These are phyloP conservation scores for Trichocomaceae sp. DNA, from an alignment of 2,329 filamentous ascomycete genomes.

Conservation along the genomic window DNA sequence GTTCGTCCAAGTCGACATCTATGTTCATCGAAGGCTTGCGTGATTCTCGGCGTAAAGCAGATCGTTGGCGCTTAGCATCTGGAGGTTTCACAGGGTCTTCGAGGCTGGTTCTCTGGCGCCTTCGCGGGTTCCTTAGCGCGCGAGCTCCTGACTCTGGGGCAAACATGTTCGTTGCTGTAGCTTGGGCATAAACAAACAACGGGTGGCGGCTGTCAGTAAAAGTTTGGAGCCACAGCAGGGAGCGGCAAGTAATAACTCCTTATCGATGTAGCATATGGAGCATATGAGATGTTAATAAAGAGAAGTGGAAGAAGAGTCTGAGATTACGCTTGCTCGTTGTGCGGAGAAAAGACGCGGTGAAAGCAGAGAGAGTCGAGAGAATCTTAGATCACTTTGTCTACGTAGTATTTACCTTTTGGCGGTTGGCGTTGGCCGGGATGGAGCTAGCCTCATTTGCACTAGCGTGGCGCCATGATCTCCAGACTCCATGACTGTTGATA, in stretches of 20 bases:
- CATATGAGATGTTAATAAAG: neutral
- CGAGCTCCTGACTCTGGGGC: conserved; percentile 26
- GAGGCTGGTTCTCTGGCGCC: conserved; percentile 36
- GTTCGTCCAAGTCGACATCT: neutral
- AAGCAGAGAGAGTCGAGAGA: too few species aligned
- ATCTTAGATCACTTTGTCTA: too few species aligned
- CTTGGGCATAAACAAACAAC: neutral
- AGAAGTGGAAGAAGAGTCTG: neutral
- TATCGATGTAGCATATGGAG: neutral
- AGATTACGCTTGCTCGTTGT: neutral
- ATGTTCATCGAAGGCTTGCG: conserved; percentile 21
- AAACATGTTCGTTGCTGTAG: conserved; percentile 28
- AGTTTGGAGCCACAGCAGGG: neutral
- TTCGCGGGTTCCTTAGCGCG: conserved; percentile 30
- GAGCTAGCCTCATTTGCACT: neutral
- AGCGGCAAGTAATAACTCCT: neutral
- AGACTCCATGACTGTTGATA: too few species aligned
- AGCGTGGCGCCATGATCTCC: neutral
- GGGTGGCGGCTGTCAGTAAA: neutral
- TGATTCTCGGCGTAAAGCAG: conserved; percentile 34
- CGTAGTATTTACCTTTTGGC: neutral
- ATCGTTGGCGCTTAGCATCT: conserved; percentile 42
- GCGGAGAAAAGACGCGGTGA: neutral
- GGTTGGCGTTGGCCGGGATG: neutral
- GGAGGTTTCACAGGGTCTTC: conserved; percentile 42